A percentile compares a stretch with the other conserved stretches of the same genome.
Conservation (phyloP, 1,284 basidiomycete species). For the Fomitopsis palustris region DNA sequence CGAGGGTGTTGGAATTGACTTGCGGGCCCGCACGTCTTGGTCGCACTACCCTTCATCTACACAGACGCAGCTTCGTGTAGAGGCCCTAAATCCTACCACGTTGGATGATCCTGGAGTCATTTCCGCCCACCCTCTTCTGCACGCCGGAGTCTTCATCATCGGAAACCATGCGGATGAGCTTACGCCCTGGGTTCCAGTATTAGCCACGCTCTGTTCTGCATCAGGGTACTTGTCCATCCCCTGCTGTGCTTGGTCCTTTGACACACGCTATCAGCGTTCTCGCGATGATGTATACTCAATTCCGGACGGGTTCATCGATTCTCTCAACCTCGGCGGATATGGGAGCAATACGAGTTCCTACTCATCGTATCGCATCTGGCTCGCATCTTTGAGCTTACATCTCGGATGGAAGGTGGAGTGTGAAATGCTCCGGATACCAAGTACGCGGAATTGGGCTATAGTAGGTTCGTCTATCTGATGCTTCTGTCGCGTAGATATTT, state of each 20-base stretch:
- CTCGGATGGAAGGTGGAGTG: slow-evolving; percentile 88
- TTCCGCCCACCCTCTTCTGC: slow-evolving; percentile 22
- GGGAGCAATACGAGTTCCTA: slow-evolving; percentile 62
- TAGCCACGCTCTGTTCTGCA: slow-evolving; percentile 56
- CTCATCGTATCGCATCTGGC: slow-evolving; percentile 80
- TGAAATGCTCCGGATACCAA: slow-evolving; percentile 86
- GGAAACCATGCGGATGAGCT: slow-evolving; percentile 97
- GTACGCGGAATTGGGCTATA: slow-evolving; percentile 90
- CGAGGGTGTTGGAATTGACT: slow-evolving; percentile 77
- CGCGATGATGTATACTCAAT: slow-evolving; percentile 34
- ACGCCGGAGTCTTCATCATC: slow-evolving; percentile 70
- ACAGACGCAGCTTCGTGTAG: slow-evolving; percentile 54
- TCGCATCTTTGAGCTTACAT: slow-evolving; percentile 62
- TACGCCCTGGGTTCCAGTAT: slow-evolving; percentile 84
- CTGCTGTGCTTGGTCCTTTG: slow-evolving; percentile 84
- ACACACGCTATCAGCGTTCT: slow-evolving; percentile 56
- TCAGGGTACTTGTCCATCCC: slow-evolving; percentile 88
- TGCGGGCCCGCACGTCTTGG: slow-evolving; percentile 75
- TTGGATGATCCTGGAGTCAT: slow-evolving; percentile 1
- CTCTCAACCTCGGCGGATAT: slow-evolving; percentile 57
- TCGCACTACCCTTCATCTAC: slow-evolving; percentile 63
- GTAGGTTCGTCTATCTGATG: slow-evolving; percentile 52
- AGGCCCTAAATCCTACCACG: slow-evolving; percentile 61
- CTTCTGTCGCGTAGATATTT: neutral
- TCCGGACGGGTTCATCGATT: slow-evolving; percentile 40